Evolutionary conservation across 2,329 filamentous ascomycete genomes (phyloP).

Genomic region (Cryphonectria japonica): DNA sequence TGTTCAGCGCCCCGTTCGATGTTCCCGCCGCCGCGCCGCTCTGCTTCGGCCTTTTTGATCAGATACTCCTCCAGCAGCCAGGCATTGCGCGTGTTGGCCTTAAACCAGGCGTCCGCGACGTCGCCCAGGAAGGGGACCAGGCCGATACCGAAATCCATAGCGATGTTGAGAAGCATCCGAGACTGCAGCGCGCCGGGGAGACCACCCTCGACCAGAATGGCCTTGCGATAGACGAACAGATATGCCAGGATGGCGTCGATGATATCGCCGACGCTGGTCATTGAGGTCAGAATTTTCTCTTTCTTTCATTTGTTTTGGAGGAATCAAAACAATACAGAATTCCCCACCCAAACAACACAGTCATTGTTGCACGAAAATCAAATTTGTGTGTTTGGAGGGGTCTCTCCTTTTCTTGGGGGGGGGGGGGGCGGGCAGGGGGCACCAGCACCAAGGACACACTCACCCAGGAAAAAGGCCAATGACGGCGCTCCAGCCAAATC

Average conservation of each 20-base stretch:
- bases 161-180: constrained; percentile 81
- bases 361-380: no score
- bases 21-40: constrained; percentile 32
- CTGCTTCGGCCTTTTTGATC: constrained; percentile 67
- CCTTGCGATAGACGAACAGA: constrained; percentile 70
- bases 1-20: constrained; percentile 18
- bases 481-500: constrained; percentile 87
- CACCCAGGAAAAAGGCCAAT: constrained; percentile 83
- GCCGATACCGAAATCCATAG: constrained; percentile 73
- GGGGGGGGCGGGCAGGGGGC: no score
- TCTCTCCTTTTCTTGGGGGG: no score
- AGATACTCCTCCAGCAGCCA: constrained; percentile 70
- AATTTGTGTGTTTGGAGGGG: no score
- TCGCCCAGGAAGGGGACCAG: constrained; percentile 79
- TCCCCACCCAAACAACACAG: no score
- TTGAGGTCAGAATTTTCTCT: constrained; percentile 31
- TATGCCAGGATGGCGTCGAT: constrained; percentile 75
- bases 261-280: constrained; percentile 70
- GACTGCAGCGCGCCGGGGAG: constrained; percentile 64
- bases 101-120: constrained; percentile 71
- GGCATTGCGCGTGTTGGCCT: constrained; percentile 78
- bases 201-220: constrained; percentile 75
- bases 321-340: neutral
- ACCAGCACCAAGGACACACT: constrained; percentile 42
- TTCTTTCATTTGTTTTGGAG: neutral